Percentiles rank a stretch among this genome's conserved stretches.
Evolutionary conservation across 148 eudicot genomes (phyloP).

Genomic region (Chenopodium berlandieri): DNA sequence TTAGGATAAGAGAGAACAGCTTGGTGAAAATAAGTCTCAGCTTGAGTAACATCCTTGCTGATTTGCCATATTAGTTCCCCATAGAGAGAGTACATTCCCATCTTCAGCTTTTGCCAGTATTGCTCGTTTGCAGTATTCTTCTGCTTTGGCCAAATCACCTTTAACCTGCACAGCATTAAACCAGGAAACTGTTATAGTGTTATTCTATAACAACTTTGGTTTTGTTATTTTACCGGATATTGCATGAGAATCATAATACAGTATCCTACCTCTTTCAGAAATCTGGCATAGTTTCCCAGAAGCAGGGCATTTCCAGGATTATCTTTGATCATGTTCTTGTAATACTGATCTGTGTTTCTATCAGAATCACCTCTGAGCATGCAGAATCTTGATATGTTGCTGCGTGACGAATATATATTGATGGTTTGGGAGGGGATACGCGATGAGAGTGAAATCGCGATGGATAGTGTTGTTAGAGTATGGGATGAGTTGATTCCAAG

Average conservation of each 20-base stretch:
- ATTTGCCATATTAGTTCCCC: slow-evolving; percentile 1
- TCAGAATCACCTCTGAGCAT: not conserved
- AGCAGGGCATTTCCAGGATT: slow-evolving; percentile 13
- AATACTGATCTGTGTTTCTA: slow-evolving; percentile 1
- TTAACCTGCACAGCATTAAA: not conserved
- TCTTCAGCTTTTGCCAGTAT: not conserved
- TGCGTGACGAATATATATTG: not conserved
- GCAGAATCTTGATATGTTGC: not conserved
- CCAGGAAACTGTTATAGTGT: not conserved
- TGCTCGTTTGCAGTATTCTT: not conserved
- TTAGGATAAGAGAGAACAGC: slow-evolving; percentile 6
- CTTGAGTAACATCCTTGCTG: not conserved
- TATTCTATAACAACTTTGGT: not conserved
- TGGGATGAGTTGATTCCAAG: not conserved
- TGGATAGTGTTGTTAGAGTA: not conserved
- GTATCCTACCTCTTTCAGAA: not conserved
- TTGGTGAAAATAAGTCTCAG: not conserved
- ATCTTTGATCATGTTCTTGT: not conserved
- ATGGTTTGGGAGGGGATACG: not conserved
- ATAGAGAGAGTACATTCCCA: slow-evolving; percentile 6
- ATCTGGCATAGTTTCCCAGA: slow-evolving; percentile 1
- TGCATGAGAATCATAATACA: not conserved
- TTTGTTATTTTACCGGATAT: not conserved
- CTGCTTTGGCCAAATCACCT: slow-evolving; percentile 3
- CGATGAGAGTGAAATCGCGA: not conserved